Evolutionary conservation across 2,329 filamentous ascomycete species (phyloP), one percentile per base, ranked within the genome.

Genomic region (Decorospora gaudefroyi): DNA sequence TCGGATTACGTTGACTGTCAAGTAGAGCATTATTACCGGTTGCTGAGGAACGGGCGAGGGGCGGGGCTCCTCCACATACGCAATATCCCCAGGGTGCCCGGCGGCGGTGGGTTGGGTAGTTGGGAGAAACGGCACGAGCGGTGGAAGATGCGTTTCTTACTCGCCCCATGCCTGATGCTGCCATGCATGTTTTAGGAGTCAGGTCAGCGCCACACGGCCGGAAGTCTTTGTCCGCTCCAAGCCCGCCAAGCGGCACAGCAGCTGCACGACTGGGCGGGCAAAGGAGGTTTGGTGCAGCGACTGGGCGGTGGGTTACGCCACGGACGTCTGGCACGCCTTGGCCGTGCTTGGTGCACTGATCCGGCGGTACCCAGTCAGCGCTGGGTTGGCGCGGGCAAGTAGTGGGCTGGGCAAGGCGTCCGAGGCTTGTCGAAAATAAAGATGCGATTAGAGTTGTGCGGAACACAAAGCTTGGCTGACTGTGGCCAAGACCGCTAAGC

Each of bases 341-440:
- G 49, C 49, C 42, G 39, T 53, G 47, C 53, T 57, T 57, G 51
- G 53, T 54, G 32, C 27, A 44, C 44, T 46, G 46, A 42, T 18
- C n/a, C n/a, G n/a, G n/a, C n/a, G n/a, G n/a, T n/a, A n/a, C n/a
- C n/a, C n/a, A n/a, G 61, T 62, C 59, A 59, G 57, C 46, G 43
- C 55, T 35, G 44, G 52, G 53, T 28, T 37, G 9, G 35, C n/a
- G n/a, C n/a, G n/a, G n/a, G n/a, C n/a, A n/a, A n/a, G n/a, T 16
- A 47, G 49, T 57, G 59, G 59, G 29, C 12, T 36, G 17, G 55
- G 60, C 62, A 64, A 66, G 62, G 39, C 36, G 49, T 53, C 46
- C 46, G 65, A 67, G 64, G 64, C 65, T 68, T 67, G 65, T 67
- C 59, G 29, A 52, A 43, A 50, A 58, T 61, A 63, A 64, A 61